Percentiles rank a stretch among this genome's conserved stretches.
These are phyloP conservation scores for Xylona heveae DNA, from an alignment of 495 filamentous ascomycete species.

Conservation along the genomic window DNA sequence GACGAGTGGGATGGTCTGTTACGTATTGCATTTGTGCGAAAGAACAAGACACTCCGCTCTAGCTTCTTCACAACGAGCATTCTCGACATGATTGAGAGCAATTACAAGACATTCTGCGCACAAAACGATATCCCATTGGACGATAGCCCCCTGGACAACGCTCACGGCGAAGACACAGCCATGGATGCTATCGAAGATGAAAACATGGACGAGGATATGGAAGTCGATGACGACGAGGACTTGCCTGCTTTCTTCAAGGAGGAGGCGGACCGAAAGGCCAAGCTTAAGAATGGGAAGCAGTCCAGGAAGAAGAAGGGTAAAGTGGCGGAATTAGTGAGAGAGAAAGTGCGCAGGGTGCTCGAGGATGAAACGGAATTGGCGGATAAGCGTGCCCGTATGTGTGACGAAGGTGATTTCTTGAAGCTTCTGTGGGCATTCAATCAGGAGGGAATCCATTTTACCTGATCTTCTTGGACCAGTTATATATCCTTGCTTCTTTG, in stretches of 20 bases:
- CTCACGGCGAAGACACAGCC: conserved; percentile 8
- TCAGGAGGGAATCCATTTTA: conserved; percentile 84
- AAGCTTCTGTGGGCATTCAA: conserved; percentile 59
- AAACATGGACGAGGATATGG: conserved; percentile 25
- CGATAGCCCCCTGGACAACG: conserved; percentile 33
- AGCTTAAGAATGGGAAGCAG: conserved; percentile 24
- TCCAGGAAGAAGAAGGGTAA: conserved; percentile 46
- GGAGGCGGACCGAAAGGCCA: conserved; percentile 25
- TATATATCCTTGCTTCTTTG: background rate
- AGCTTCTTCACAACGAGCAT: conserved; percentile 59
- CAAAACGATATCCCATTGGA: conserved; percentile 60
- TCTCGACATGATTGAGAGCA: conserved; percentile 58
- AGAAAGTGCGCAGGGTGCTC: conserved; percentile 67
- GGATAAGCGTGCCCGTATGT: conserved; percentile 62
- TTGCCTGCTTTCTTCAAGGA: conserved; percentile 64
- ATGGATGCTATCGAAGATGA: conserved; percentile 22
- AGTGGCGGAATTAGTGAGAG: conserved; percentile 53
- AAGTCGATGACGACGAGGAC: conserved; percentile 34
- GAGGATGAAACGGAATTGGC: conserved; percentile 53
- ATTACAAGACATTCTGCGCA: conserved; percentile 78
- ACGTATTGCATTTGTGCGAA: conserved; percentile 59
- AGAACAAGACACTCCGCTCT: conserved; percentile 59
- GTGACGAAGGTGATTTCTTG: conserved; percentile 82
- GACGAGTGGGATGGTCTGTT: conserved; percentile 90
- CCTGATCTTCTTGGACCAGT: conserved; percentile 23